These are phyloP conservation scores for Trichoderma atrobrunneum DNA, from an alignment of 2,329 filamentous ascomycete species.

Conservation along the genomic window DNA sequence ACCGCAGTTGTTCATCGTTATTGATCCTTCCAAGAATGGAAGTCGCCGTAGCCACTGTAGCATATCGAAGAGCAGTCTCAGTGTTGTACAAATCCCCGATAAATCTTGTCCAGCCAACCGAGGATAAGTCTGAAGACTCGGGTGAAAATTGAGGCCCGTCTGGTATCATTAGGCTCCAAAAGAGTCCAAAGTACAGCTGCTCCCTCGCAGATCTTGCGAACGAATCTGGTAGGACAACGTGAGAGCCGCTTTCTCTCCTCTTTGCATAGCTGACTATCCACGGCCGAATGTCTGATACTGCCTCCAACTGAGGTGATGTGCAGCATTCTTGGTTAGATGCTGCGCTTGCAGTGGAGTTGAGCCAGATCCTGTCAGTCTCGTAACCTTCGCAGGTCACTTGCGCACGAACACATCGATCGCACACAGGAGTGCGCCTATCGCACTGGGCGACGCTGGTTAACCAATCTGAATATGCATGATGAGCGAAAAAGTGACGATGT, in stretches of 20 bases:
- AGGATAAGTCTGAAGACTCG: not conserved
- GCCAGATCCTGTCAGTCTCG: constrained; percentile 4
- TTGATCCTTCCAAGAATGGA: constrained; percentile 2
- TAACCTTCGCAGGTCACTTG: not conserved
- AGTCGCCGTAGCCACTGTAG: not conserved
- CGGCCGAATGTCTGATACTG: not conserved
- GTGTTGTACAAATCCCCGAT: not conserved
- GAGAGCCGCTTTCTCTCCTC: not conserved
- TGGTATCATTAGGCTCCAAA: constrained; percentile 6
- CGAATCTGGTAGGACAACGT: not conserved
- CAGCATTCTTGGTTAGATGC: not conserved
- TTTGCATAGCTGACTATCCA: constrained; percentile 7
- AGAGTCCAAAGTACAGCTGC: constrained; percentile 8
- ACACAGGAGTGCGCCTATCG: not conserved
- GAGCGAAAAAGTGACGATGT: not conserved
- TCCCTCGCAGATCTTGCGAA: constrained; percentile 1
- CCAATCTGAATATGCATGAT: not conserved
- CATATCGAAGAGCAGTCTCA: constrained; percentile 5
- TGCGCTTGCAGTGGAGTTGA: not conserved
- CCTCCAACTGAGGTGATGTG: not conserved
- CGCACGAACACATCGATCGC: constrained; percentile 1
- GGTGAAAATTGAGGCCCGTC: not conserved
- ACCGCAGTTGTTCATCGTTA: not conserved
- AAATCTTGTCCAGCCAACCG: constrained; percentile 4
- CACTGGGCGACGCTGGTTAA: not conserved